phyloP scores from a whole-genome alignment of 306 rosid species.

The Rubus idaeus region DNA sequence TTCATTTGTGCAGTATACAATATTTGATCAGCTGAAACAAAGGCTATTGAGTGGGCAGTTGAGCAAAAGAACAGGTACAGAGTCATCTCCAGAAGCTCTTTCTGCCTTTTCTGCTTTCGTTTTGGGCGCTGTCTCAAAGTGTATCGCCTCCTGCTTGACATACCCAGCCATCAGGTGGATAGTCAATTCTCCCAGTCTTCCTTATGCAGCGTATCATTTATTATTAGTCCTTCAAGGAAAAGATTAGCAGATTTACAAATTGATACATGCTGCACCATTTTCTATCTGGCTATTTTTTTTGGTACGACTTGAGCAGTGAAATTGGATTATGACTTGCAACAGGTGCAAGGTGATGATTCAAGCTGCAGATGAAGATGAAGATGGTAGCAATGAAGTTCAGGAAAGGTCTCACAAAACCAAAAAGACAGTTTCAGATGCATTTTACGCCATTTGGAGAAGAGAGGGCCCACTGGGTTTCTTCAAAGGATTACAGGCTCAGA shows the following conservation, averaged over 20 bases:
- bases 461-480: constrained; percentile 86
- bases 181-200: constrained; percentile 22
- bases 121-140: constrained; percentile 88
- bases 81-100: constrained; percentile 74
- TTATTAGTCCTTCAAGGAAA: not conserved
- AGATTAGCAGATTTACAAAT: not conserved
- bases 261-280: not conserved
- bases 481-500: constrained; percentile 91
- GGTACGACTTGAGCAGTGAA: not conserved
- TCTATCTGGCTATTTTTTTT: not conserved
- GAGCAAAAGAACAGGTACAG: constrained; percentile 44
- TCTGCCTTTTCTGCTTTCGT: constrained; percentile 81
- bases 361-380: constrained; percentile 68
- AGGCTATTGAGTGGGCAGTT: constrained; percentile 46
- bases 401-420: constrained; percentile 42
- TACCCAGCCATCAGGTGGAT: constrained; percentile 96
- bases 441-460: constrained; percentile 65
- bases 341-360: constrained; percentile 95
- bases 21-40: constrained; percentile 84
- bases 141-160: constrained; percentile 85
- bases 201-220: not conserved
- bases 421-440: constrained; percentile 69
- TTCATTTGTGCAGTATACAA: constrained; percentile 62
- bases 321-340: constrained; percentile 20
- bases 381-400: constrained; percentile 42